phyloP scores from a whole-genome alignment of 805 yeast species.

The Cyberlindnera xylosilytica region DNA sequence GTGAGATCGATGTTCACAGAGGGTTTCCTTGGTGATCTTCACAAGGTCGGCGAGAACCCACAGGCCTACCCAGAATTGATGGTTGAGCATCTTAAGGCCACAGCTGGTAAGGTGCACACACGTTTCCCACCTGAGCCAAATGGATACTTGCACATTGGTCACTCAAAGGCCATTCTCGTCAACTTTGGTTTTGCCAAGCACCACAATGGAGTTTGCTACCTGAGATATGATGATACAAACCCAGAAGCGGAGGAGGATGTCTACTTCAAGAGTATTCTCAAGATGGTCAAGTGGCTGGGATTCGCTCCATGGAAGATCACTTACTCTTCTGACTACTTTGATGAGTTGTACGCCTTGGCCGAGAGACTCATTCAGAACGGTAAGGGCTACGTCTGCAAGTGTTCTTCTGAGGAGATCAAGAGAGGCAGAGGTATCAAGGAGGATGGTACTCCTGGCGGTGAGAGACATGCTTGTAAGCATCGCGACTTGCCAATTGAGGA shows the following conservation, averaged over 20 bases:
- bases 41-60: slow-evolving; percentile 92
- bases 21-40: slow-evolving; percentile 94
- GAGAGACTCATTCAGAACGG: slow-evolving; percentile 70
- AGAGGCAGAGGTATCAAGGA: slow-evolving; percentile 85
- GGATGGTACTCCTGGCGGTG: slow-evolving; percentile 94
- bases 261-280: slow-evolving; percentile 78
- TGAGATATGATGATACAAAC: slow-evolving; percentile 95
- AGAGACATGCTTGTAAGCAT: slow-evolving; percentile 78
- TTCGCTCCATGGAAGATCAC: slow-evolving; percentile 92
- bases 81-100: slow-evolving; percentile 72
- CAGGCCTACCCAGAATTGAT: slow-evolving; percentile 85
- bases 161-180: slow-evolving; percentile 95
- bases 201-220: slow-evolving; percentile 82
- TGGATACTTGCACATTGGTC: slow-evolving; percentile 96
- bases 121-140: slow-evolving; percentile 99
- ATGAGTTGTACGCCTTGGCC: slow-evolving; percentile 82
- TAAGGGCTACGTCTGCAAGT: slow-evolving; percentile 88
- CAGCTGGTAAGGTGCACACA: slow-evolving; percentile 82
- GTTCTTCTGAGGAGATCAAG: slow-evolving; percentile 88
- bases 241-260: slow-evolving; percentile 98
- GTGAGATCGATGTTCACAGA: slow-evolving; percentile 84
- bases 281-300: slow-evolving; percentile 92
- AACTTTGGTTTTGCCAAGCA: slow-evolving; percentile 95
- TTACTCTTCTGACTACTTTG: slow-evolving; percentile 94
- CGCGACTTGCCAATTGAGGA: slow-evolving; percentile 70